Percentiles rank a stretch among this genome's conserved stretches.
These are phyloP conservation scores for Xylaria sp. DNA, from an alignment of 2,329 filamentous ascomycete genomes.

Conservation along the genomic window DNA sequence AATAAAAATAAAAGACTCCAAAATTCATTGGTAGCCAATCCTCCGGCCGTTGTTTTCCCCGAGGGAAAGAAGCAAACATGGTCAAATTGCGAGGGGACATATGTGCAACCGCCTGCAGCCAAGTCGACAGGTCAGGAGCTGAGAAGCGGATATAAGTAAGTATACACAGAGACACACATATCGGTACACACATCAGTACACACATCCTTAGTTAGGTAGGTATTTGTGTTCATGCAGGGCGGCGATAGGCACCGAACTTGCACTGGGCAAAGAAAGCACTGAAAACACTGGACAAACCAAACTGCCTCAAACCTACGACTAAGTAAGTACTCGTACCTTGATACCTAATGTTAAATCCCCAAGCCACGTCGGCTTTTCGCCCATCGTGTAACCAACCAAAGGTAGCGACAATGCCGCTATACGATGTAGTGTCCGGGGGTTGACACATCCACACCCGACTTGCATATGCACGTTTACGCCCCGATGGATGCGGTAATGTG, in stretches of 20 bases:
- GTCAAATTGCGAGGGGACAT: background rate
- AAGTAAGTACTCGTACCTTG: background rate
- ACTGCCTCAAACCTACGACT: background rate
- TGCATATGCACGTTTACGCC: background rate
- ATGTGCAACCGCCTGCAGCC: no score
- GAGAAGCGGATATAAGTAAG: conserved; percentile 12
- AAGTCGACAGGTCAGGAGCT: background rate
- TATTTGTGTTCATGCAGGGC: no score
- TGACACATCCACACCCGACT: background rate
- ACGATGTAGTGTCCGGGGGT: background rate
- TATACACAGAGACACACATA: background rate
- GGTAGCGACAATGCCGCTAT: background rate
- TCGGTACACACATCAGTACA: background rate
- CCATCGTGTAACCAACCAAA: background rate
- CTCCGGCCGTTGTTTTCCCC: no score
- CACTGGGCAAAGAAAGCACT: no score
- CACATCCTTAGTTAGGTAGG: background rate
- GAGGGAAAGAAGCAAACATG: conserved; percentile 2
- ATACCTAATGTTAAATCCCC: background rate
- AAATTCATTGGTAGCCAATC: no score
- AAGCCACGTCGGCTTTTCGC: background rate
- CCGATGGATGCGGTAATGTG: background rate
- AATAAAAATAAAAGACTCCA: background rate
- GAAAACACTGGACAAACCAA: no score
- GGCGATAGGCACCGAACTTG: no score